These are phyloP conservation scores for Eucalyptus marginata DNA, from an alignment of 345 rosid genomes.

Conservation along the genomic window DNA sequence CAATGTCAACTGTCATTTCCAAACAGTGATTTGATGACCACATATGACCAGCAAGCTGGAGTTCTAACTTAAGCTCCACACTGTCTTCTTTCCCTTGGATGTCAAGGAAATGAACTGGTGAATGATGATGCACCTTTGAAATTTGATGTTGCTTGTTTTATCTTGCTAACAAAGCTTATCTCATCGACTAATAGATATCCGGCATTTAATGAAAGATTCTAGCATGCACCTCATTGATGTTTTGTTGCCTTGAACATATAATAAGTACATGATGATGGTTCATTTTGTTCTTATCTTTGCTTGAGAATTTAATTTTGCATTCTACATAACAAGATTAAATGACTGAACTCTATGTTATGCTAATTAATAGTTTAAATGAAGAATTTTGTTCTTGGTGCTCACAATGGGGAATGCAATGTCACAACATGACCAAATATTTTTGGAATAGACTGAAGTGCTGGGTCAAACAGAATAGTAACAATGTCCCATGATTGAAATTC, in stretches of 20 bases:
- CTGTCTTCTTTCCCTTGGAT: not conserved
- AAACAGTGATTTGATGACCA: not conserved
- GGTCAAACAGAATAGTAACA: slow-evolving; percentile 75
- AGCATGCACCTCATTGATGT: not conserved
- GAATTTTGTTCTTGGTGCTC: not conserved
- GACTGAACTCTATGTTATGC: not conserved
- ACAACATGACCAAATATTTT: slow-evolving; percentile 95
- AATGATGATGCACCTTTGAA: not conserved
- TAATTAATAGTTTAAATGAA: not conserved
- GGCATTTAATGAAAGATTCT: not conserved
- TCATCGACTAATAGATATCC: not conserved
- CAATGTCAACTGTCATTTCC: not conserved
- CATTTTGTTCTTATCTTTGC: not conserved
- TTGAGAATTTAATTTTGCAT: not conserved
- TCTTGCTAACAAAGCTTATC: not conserved
- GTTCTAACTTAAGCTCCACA: not conserved
- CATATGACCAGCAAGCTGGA: not conserved
- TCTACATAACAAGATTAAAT: not conserved
- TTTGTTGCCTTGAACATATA: not conserved
- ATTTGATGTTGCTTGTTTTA: not conserved
- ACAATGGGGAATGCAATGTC: not conserved
- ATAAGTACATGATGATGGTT: not conserved
- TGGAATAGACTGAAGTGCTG: slow-evolving; percentile 88
- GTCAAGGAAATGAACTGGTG: not conserved
- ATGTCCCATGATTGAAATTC: slow-evolving; percentile 93